Evolutionary conservation across 768 basidiomycete species (phyloP).

Genomic region (Polyporus arcularius): DNA sequence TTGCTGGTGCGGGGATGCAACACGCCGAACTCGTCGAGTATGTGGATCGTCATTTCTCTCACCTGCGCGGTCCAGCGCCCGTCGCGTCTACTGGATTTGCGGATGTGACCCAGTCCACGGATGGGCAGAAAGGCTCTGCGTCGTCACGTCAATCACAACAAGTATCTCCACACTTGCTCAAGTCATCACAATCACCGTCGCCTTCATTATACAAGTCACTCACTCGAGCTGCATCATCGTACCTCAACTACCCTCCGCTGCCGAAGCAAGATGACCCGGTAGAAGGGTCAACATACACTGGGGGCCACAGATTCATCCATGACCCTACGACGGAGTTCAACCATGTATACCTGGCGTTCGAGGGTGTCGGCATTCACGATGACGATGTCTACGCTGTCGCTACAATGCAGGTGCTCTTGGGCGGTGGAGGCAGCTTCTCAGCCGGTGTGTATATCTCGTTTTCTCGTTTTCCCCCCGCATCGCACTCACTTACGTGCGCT

Average conservation of each 20-base stretch:
- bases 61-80: slow-evolving; percentile 43
- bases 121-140: not conserved
- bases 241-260: slow-evolving; percentile 48
- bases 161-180: slow-evolving; percentile 60
- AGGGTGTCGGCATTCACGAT: slow-evolving; percentile 88
- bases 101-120: slow-evolving; percentile 12
- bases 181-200: slow-evolving; percentile 40
- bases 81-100: slow-evolving; percentile 17
- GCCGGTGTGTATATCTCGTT: slow-evolving; percentile 52
- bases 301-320: slow-evolving; percentile 74
- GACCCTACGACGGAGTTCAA: slow-evolving; percentile 73
- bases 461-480: not conserved
- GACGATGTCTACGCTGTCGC: slow-evolving; percentile 92
- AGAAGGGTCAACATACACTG: slow-evolving; percentile 67
- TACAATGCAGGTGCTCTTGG: slow-evolving; percentile 91
- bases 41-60: slow-evolving; percentile 81
- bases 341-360: slow-evolving; percentile 91
- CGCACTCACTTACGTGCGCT: slow-evolving; percentile 10
- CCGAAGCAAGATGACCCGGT: slow-evolving; percentile 17
- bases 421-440: slow-evolving; percentile 95
- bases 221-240: slow-evolving; percentile 76
- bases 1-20: slow-evolving; percentile 90
- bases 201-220: slow-evolving; percentile 64
- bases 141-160: slow-evolving; percentile 19
- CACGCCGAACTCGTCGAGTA: slow-evolving; percentile 89